These are phyloP conservation scores for Mucor plumbeus DNA, from an alignment of 371 early-diverging fungal genomes.

Conservation along the genomic window DNA sequence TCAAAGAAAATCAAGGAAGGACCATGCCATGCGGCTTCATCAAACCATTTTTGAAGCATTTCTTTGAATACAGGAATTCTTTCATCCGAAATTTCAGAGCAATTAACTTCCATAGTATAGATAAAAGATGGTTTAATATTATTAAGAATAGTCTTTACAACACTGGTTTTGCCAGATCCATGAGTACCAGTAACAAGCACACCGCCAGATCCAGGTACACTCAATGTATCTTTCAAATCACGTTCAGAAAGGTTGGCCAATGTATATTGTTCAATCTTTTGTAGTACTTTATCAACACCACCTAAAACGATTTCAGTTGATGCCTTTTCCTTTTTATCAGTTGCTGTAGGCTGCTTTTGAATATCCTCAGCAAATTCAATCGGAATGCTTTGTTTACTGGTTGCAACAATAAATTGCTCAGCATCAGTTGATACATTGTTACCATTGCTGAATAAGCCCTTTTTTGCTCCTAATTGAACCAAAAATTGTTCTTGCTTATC, in stretches of 20 bases:
- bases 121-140: slow-evolving; percentile 49
- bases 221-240: slow-evolving; percentile 51
- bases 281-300: slow-evolving; percentile 51
- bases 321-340: slow-evolving; percentile 8
- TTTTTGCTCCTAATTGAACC: slow-evolving; percentile 43
- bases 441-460: slow-evolving; percentile 35
- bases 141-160: slow-evolving; percentile 60
- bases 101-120: slow-evolving; percentile 67
- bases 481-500: slow-evolving; percentile 22
- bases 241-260: slow-evolving; percentile 56
- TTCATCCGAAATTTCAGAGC: slow-evolving; percentile 69
- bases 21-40: slow-evolving; percentile 75
- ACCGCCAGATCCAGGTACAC: slow-evolving; percentile 71
- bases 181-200: slow-evolving; percentile 80
- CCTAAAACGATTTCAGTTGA: slow-evolving; percentile 36
- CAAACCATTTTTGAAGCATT: slow-evolving; percentile 66
- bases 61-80: slow-evolving; percentile 69
- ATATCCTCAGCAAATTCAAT: slow-evolving; percentile 59
- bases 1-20: slow-evolving; percentile 94
- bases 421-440: slow-evolving; percentile 16
- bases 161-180: slow-evolving; percentile 87
- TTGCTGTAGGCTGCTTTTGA: slow-evolving; percentile 14
- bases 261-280: slow-evolving; percentile 58
- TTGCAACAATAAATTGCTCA: slow-evolving; percentile 45
- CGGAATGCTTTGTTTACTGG: slow-evolving; percentile 31